Evolutionary conservation across 345 rosid genomes (phyloP), one percentile per base, ranked within the genome.

Genomic region (Excoecaria agallocha): DNA sequence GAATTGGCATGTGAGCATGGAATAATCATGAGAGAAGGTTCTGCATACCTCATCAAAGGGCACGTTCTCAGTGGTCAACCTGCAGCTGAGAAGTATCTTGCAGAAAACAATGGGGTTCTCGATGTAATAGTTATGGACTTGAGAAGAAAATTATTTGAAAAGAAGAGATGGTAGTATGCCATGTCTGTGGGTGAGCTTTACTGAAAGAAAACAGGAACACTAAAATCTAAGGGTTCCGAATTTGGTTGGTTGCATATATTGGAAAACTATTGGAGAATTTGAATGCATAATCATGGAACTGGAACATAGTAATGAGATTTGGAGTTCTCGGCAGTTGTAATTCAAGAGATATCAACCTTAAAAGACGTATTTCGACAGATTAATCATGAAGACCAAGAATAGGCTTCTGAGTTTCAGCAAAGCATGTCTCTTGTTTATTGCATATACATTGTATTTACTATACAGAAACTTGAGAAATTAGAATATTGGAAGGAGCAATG

Each of bases 1-100:
- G 90, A 94, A 75, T 80, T 92, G 91, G 94, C 90, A 41, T 78
- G 86, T 75, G 93, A 91, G 72, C 76, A 92, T 41, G 87, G 91
- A 71, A 54, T 92, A 80, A 81, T 92, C 50, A 49, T 46, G 52
- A 80, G 81, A 77, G 89, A 87, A 77, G 95, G 95, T 81, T 73
- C 70, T 70, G 82, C 75, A 74, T 89, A 86, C 83, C 41, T 78
- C 37, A 66, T 89, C 50, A 85, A 81, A 74, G 88, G 88, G 16
- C 81, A 86, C 79, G 84, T 85, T 24, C 77, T 94, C 24, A 15
- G 74, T 50, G 74, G 81, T 65, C 78, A 81, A 80, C 61, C 70
- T 3, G 78, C 71, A 59, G 95, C 88, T 25, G 86, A 82, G 56
- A 75, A 72, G 69, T 86, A 86, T 83, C 78, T 94, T 77, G 49